These are phyloP conservation scores for Melocanna baccifera DNA, from an alignment of 176 grass and related monocot species.

Conservation along the genomic window DNA sequence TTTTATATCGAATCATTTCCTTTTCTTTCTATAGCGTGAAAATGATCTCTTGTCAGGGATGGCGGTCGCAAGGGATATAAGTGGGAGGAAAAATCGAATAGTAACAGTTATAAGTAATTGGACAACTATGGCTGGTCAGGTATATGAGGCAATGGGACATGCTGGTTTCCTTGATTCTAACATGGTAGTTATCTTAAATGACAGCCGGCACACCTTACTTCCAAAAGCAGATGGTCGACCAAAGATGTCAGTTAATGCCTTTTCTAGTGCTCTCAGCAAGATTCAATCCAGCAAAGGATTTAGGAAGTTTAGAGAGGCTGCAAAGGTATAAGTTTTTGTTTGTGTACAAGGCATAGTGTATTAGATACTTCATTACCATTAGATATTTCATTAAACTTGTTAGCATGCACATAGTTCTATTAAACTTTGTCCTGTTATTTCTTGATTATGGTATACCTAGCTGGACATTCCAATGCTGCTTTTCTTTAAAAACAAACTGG, in stretches of 20 bases:
- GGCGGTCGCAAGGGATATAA: constrained; percentile 72
- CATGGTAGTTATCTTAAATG: constrained; percentile 86
- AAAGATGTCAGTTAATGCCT: constrained; percentile 59
- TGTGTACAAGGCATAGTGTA: neutral
- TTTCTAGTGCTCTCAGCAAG: constrained; percentile 74
- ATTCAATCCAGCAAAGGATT: constrained; percentile 78
- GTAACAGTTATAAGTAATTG: constrained; percentile 76
- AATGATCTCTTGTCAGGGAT: constrained; percentile 52
- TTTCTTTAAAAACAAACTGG: neutral
- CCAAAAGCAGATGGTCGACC: constrained; percentile 41
- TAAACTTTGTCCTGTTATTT: neutral
- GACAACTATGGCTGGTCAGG: constrained; percentile 80
- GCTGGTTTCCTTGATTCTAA: constrained; percentile 77
- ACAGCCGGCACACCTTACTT: constrained; percentile 53
- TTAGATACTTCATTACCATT: neutral
- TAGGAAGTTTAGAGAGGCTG: constrained; percentile 71
- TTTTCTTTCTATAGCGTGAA: constrained; percentile 24
- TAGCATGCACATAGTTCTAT: neutral
- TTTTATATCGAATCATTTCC: constrained; percentile 13
- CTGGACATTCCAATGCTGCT: neutral
- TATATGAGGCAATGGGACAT: constrained; percentile 77
- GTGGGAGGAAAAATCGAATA: constrained; percentile 64
- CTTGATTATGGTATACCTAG: neutral
- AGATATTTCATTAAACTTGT: neutral
- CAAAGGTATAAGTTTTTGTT: constrained; percentile 50